Percentiles rank a stretch among this genome's conserved stretches.
phyloP scores from a whole-genome alignment of 2,329 filamentous ascomycete genomes.

The Paecilomyces variotii region DNA sequence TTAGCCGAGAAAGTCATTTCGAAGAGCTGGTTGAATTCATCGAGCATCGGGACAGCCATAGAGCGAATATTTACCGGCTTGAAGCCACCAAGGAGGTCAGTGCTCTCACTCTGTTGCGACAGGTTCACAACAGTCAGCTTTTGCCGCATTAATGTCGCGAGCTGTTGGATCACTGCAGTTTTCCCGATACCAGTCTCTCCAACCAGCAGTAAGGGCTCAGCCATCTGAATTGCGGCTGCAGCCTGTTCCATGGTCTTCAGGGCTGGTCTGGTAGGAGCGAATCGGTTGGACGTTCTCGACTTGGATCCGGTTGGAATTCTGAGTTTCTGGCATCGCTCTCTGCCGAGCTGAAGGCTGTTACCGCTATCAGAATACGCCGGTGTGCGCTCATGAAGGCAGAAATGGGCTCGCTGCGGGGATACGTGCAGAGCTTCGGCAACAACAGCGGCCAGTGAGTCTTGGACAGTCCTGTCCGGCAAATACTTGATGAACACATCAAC shows the following conservation, averaged over 20 bases:
- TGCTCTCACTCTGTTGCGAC: slow-evolving; percentile 94
- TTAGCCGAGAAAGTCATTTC: slow-evolving; percentile 76
- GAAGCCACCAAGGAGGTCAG: slow-evolving; percentile 92
- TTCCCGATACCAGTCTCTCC: slow-evolving; percentile 98
- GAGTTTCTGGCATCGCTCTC: slow-evolving; percentile 51
- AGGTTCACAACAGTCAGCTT: slow-evolving; percentile 90
- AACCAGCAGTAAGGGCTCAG: slow-evolving; percentile 90
- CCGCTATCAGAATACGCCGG: slow-evolving; percentile 60
- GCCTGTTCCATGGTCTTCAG: slow-evolving; percentile 82
- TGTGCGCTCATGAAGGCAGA: slow-evolving; percentile 66
- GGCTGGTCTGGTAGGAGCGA: slow-evolving; percentile 83
- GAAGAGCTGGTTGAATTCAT: slow-evolving; percentile 89
- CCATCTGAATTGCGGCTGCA: slow-evolving; percentile 68
- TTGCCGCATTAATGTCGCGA: slow-evolving; percentile 75
- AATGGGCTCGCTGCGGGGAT: slow-evolving; percentile 69
- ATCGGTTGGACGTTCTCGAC: slow-evolving; percentile 45
- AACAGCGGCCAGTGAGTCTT: slow-evolving; percentile 45
- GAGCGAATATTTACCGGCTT: slow-evolving; percentile 90
- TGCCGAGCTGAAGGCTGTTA: slow-evolving; percentile 54
- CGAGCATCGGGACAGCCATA: slow-evolving; percentile 79
- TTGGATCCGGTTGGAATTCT: slow-evolving; percentile 44
- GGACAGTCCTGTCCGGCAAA: slow-evolving; percentile 57
- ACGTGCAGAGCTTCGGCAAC: slow-evolving; percentile 86
- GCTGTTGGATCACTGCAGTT: slow-evolving; percentile 88
- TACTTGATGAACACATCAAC: slow-evolving; percentile 87